Evolutionary conservation across 164 flowering plant species (phyloP).

Genomic region (Vitis amurensis): DNA sequence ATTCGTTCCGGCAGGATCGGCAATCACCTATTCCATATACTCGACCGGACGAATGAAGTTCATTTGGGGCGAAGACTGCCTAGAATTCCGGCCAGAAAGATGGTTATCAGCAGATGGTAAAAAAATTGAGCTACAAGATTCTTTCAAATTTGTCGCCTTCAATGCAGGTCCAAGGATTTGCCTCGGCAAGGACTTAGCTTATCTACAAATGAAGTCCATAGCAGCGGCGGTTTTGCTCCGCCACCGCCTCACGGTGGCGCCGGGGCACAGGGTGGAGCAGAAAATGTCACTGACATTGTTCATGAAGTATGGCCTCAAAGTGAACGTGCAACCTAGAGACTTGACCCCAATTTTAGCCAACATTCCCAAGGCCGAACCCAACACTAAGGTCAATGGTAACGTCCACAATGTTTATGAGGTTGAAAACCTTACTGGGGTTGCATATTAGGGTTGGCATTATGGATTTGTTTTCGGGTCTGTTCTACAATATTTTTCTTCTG

Average conservation of each 20-base stretch:
- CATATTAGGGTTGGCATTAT: no score
- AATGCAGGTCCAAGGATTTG: conserved; percentile 36
- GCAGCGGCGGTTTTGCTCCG: conserved; percentile 32
- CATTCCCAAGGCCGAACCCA: neutral
- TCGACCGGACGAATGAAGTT: conserved; percentile 25
- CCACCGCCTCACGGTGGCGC: conserved; percentile 25
- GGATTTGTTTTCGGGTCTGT: no score
- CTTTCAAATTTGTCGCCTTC: conserved; percentile 26
- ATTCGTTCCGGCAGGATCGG: conserved; percentile 29
- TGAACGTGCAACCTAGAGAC: conserved; percentile 24
- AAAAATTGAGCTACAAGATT: conserved; percentile 12
- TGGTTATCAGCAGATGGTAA: conserved; percentile 22
- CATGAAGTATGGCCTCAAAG: conserved; percentile 31
- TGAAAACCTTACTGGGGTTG: no score
- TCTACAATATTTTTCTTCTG: no score
- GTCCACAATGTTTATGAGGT: no score
- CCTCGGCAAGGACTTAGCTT: conserved; percentile 30
- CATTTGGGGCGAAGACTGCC: conserved; percentile 32
- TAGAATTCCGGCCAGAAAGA: conserved; percentile 34
- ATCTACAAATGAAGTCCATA: conserved; percentile 33
- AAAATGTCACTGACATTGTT: conserved; percentile 36
- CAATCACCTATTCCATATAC: conserved; percentile 32
- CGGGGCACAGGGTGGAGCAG: conserved; percentile 37
- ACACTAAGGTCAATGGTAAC: no score
- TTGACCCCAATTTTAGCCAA: conserved; percentile 16